These are phyloP conservation scores for Phialophora chinensis DNA, from an alignment of 2,329 filamentous ascomycete genomes.

Conservation along the genomic window DNA sequence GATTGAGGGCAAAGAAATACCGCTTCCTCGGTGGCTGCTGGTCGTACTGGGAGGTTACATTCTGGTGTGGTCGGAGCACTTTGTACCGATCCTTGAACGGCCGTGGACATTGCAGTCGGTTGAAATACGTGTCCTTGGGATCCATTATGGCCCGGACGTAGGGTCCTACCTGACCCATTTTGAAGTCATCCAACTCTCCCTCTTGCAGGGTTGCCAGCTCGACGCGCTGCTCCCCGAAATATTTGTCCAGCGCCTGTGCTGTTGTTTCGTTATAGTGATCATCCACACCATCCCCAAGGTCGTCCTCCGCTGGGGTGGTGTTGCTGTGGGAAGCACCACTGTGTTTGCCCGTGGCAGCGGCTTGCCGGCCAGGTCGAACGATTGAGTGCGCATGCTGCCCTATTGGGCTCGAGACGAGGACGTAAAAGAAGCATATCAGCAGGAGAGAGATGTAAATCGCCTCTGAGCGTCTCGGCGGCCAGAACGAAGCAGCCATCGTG, in stretches of 20 bases:
- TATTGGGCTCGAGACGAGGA: conserved; percentile 10
- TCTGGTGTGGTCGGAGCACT: neutral
- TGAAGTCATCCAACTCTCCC: conserved; percentile 11
- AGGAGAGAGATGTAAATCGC: conserved; percentile 13
- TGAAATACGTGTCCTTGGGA: conserved; percentile 13
- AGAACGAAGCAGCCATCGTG: conserved; percentile 9
- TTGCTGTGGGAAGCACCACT: neutral
- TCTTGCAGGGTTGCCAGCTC: neutral
- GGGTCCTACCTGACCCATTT: conserved; percentile 9
- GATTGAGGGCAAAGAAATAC: conserved; percentile 62
- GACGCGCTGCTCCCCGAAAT: neutral
- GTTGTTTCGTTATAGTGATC: neutral
- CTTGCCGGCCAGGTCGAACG: conserved; percentile 1
- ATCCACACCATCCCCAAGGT: neutral
- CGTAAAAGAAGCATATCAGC: conserved; percentile 14
- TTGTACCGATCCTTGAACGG: conserved; percentile 12
- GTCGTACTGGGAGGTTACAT: neutral
- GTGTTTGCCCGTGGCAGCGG: neutral
- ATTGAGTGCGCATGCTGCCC: conserved; percentile 2
- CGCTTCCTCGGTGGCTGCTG: conserved; percentile 10
- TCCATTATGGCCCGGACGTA: conserved; percentile 28
- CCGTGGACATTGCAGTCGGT: conserved; percentile 20
- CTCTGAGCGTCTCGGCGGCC: conserved; percentile 9
- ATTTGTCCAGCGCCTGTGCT: neutral
- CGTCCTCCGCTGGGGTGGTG: neutral